A percentile compares a stretch with the other conserved stretches of the same genome.
Evolutionary conservation across 1,284 basidiomycete species (phyloP).

Genomic region (Ceratobasidium sp.): DNA sequence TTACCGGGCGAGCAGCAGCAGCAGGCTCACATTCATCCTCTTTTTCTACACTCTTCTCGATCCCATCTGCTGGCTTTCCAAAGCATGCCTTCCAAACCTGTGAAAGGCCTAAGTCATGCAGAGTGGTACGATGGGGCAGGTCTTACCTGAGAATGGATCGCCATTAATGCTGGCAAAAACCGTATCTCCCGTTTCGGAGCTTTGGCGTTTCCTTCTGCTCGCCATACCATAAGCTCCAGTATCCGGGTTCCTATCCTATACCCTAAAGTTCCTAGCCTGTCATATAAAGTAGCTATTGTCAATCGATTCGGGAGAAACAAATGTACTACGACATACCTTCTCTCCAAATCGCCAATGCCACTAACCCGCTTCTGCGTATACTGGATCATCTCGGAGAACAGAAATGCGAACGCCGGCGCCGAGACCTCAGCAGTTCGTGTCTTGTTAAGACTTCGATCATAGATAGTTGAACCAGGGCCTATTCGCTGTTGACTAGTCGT

Average conservation of each 20-base stretch:
- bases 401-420: slow-evolving; percentile 82
- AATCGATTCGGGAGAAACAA: too few species aligned
- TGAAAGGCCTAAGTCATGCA: background rate
- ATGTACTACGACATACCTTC: slow-evolving; percentile 60
- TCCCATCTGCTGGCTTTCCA: slow-evolving; percentile 90
- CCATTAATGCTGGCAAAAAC: slow-evolving; percentile 88
- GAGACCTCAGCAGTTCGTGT: slow-evolving; percentile 83
- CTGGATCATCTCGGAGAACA: slow-evolving; percentile 91
- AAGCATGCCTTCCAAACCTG: slow-evolving; percentile 91
- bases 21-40: slow-evolving; percentile 86
- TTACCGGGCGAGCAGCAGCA: background rate
- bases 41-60: slow-evolving; percentile 95
- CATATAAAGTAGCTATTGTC: too few species aligned
- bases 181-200: slow-evolving; percentile 88
- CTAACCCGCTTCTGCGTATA: slow-evolving; percentile 95
- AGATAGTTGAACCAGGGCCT: slow-evolving; percentile 59
- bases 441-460: slow-evolving; percentile 88
- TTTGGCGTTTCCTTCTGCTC: slow-evolving; percentile 74
- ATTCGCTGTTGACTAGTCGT: slow-evolving; percentile 34
- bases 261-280: slow-evolving; percentile 86
- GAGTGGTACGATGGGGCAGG: background rate
- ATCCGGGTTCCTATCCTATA: slow-evolving; percentile 89
- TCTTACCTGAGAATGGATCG: slow-evolving; percentile 79
- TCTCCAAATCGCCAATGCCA: slow-evolving; percentile 94
- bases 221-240: slow-evolving; percentile 80